phyloP scores from a whole-genome alignment of 1,284 basidiomycete genomes.

The Rhodotorula sp. region DNA sequence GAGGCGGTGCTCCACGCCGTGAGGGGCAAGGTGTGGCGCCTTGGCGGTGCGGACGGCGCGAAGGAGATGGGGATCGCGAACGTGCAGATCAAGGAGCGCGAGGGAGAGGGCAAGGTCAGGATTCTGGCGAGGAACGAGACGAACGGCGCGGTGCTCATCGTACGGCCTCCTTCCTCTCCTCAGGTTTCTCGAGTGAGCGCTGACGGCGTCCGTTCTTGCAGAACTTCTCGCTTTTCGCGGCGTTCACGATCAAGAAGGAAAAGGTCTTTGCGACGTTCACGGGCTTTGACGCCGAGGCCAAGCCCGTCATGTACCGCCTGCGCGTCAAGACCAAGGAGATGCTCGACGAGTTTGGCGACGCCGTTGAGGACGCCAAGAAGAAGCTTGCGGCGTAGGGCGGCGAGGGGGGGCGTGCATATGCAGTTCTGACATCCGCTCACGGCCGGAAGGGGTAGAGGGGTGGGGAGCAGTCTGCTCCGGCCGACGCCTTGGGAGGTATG shows the following conservation, averaged over 20 bases:
- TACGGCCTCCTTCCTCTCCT: conserved; percentile 22
- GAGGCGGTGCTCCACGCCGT: conserved; percentile 21
- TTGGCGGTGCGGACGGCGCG: conserved; percentile 17
- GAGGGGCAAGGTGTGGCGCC: conserved; percentile 19
- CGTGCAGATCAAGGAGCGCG: conserved; percentile 38
- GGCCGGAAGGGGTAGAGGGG: too few species aligned
- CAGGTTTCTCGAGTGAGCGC: neutral
- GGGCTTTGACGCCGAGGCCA: conserved; percentile 35
- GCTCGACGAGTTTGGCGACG: conserved; percentile 28
- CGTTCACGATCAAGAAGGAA: conserved; percentile 24
- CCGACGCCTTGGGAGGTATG: too few species aligned
- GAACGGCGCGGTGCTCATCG: conserved; percentile 41
- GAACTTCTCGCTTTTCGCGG: conserved; percentile 40
- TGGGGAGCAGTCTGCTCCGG: too few species aligned
- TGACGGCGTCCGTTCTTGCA: conserved; percentile 1
- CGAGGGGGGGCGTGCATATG: neutral
- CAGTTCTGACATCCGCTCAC: neutral
- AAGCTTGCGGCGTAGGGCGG: conserved; percentile 1
- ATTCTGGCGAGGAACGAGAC: conserved; percentile 43
- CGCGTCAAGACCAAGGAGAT: conserved; percentile 37
- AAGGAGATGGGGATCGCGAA: conserved; percentile 33
- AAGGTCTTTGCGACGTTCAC: conserved; percentile 41
- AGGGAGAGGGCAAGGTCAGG: conserved; percentile 33
- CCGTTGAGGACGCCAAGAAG: conserved; percentile 24
- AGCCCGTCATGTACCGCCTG: conserved; percentile 37